Evolutionary conservation across 805 yeast genomes (phyloP), one percentile per base, ranked within the genome.

Genomic region (Candida multigemmis): DNA sequence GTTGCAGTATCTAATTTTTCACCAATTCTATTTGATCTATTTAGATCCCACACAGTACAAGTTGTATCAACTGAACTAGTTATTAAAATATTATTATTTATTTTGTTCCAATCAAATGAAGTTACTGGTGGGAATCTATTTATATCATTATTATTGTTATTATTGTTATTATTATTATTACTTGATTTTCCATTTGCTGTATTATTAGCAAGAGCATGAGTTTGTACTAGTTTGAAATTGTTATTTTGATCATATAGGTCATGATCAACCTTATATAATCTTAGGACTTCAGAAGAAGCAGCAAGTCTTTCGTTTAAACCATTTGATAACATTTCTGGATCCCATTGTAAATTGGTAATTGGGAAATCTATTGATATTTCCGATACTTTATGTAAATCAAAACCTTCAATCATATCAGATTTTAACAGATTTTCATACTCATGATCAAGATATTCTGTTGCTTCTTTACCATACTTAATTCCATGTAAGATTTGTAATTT

Each of bases 51-150:
- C 3, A 86, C 75, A 1, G 97, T 87, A 55, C 98, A 91, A 1
- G 98, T 91, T 1, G 98, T 91, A 54, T 91, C 98, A 7, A 89
- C 83, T 12, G 91, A 77, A 35, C 89, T 73, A 2, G 96, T 84
- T 19, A 91, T 79, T 12, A 86, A 68, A 21, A 75, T 52, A 25
- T 72, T 71, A 3, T 83, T 71, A 41, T 83, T 87, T 2, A 65
- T 60, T 19, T 65, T 56, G 56, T 82, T 85, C 96, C 98, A 91
- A 54, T 91, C 96, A 42, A 91, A 84, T 2, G 94, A 77, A 0
- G 97, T 87, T 27, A 91, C 68, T 4, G 98, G 98, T 2, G 98
- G 94, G 26, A 77, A 60, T 12, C 67, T 67, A 43, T 64, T 61
- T 29, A 56, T 40, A 36, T 65, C 64, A 27, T 64, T 68, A 1